phyloP scores from a whole-genome alignment of 2,329 filamentous ascomycete species.

The Lasiodiplodia hormozganensis region DNA sequence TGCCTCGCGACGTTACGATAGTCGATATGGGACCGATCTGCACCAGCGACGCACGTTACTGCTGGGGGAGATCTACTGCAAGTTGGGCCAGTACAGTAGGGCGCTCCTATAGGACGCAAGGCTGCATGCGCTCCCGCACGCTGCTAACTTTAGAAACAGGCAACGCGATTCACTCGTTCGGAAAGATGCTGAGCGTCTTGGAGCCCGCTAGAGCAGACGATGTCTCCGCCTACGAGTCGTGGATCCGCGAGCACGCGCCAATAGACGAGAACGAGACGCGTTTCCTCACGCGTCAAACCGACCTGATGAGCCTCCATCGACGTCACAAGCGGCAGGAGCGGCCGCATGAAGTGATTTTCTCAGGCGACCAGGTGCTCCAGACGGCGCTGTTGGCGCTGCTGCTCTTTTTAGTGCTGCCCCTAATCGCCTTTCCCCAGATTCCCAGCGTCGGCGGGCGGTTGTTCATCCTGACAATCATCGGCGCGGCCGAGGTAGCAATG shows the following conservation, averaged over 20 bases:
- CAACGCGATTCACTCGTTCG: constrained; percentile 66
- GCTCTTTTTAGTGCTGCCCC: constrained; percentile 44
- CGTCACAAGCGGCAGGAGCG: constrained; percentile 25
- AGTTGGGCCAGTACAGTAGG: constrained; percentile 72
- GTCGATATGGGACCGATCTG: constrained; percentile 61
- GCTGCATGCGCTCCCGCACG: background rate
- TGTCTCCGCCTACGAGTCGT: constrained; percentile 61
- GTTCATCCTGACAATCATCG: constrained; percentile 48
- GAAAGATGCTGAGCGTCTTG: constrained; percentile 59
- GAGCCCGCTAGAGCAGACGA: constrained; percentile 59
- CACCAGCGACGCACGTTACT: constrained; percentile 67
- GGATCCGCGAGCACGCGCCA: constrained; percentile 61
- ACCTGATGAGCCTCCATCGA: constrained; percentile 56
- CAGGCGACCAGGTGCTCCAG: constrained; percentile 20
- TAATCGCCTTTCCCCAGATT: constrained; percentile 52
- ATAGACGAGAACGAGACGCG: constrained; percentile 66
- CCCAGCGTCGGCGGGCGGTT: constrained; percentile 50
- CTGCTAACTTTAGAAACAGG: constrained; percentile 48
- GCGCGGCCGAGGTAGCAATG: constrained; percentile 44
- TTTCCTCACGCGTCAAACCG: constrained; percentile 64
- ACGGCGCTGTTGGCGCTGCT: constrained; percentile 43
- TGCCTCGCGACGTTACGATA: constrained; percentile 67
- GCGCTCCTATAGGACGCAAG: constrained; percentile 3
- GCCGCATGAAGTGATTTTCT: constrained; percentile 4
- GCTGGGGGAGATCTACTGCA: constrained; percentile 68